Evolutionary conservation across 2,329 filamentous ascomycete genomes (phyloP).

Genomic region (Graphilbum ipis-grandicollis): DNA sequence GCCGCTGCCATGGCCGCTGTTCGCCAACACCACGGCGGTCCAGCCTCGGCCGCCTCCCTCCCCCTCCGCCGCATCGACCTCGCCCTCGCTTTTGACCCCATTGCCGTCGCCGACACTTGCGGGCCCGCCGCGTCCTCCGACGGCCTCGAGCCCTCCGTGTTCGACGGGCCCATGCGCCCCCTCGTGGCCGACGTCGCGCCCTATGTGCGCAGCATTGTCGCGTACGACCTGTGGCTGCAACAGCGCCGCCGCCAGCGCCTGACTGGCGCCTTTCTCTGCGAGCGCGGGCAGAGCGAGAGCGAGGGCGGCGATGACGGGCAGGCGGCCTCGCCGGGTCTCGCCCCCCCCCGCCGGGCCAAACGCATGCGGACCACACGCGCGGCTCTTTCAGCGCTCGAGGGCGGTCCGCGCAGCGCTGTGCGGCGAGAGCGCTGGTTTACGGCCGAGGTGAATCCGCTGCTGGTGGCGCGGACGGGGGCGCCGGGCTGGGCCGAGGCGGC

Average conservation of each 20-base stretch:
- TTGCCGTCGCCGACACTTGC: constrained; percentile 27
- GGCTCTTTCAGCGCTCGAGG: constrained; percentile 52
- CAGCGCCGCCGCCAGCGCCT: constrained; percentile 44
- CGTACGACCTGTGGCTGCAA: constrained; percentile 56
- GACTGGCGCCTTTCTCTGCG: constrained; percentile 35
- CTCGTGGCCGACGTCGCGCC: constrained; percentile 70
- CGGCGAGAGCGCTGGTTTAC: constrained; percentile 52
- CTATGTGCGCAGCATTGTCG: constrained; percentile 72
- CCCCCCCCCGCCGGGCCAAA: constrained; percentile 27
- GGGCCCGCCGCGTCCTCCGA: constrained; percentile 14
- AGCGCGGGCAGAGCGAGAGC: constrained; percentile 21
- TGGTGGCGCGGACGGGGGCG: constrained; percentile 38
- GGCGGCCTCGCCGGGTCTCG: no score
- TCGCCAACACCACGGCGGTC: constrained; percentile 15
- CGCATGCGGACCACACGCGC: constrained; percentile 49
- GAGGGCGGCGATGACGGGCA: constrained; percentile 13
- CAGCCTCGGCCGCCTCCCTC: constrained; percentile 5
- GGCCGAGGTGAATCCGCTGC: constrained; percentile 32
- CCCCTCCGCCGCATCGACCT: constrained; percentile 35
- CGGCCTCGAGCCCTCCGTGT: constrained; percentile 46
- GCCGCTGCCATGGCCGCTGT: constrained; percentile 18
- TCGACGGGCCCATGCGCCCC: constrained; percentile 15
- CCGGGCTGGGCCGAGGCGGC: constrained; percentile 12
- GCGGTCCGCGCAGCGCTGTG: constrained; percentile 42
- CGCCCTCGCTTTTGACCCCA: constrained; percentile 41